Conservation (phyloP, 768 basidiomycete species). For the Fomitopsis pulvina region DNA sequence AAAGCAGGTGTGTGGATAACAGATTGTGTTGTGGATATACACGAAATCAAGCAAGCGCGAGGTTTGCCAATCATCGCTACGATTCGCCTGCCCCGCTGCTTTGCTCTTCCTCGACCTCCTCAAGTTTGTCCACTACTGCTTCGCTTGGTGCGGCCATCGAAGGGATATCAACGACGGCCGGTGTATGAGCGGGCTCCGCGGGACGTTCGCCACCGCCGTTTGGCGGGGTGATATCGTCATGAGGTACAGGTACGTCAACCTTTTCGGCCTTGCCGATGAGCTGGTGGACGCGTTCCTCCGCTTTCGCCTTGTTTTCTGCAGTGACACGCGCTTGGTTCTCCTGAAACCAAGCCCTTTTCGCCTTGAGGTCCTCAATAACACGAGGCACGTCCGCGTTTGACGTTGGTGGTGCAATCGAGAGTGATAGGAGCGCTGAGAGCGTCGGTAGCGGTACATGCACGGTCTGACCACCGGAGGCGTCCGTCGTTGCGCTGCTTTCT, state of each 20-base stretch:
- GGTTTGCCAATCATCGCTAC: not conserved
- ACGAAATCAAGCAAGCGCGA: conserved; percentile 1
- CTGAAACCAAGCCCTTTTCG: conserved; percentile 92
- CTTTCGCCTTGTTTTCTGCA: conserved; percentile 73
- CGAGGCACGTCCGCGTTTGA: conserved; percentile 72
- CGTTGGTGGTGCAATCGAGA: conserved; percentile 88
- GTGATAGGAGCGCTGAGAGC: conserved; percentile 75
- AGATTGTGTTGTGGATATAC: conserved; percentile 1
- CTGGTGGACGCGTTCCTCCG: conserved; percentile 66
- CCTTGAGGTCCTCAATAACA: conserved; percentile 83
- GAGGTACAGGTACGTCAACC: conserved; percentile 22
- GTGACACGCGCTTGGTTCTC: conserved; percentile 85
- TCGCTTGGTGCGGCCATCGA: conserved; percentile 30
- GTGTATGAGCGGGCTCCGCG: conserved; percentile 39
- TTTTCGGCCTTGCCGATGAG: conserved; percentile 37
- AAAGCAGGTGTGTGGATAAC: not conserved
- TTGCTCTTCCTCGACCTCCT: conserved; percentile 30
- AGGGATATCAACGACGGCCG: conserved; percentile 27
- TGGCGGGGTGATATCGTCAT: conserved; percentile 30
- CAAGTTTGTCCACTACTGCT: conserved; percentile 37
- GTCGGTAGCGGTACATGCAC: conserved; percentile 83
- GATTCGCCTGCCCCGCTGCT: conserved; percentile 7
- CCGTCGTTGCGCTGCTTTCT: conserved; percentile 10
- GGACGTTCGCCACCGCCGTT: conserved; percentile 35
- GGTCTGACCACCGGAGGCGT: conserved; percentile 29